These are phyloP conservation scores for Trapa incisa DNA, from an alignment of 345 rosid species.

Conservation along the genomic window DNA sequence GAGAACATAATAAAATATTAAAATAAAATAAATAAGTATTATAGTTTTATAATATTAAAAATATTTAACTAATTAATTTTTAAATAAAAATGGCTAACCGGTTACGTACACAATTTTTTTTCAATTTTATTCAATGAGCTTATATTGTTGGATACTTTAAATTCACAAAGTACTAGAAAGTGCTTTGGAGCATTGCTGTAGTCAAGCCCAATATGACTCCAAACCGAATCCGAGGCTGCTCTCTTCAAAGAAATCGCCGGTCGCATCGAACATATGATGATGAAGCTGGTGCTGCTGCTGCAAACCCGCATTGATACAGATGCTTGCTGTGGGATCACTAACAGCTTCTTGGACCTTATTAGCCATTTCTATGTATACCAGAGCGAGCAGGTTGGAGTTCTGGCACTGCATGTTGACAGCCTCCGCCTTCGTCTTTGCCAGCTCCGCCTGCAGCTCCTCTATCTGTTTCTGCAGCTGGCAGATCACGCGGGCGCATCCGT, in stretches of 20 bases:
- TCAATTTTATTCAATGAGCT: too few relatives aligned
- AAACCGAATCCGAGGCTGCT: slow-evolving; percentile 20
- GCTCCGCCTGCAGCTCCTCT: slow-evolving; percentile 39
- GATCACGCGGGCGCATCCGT: slow-evolving; percentile 59
- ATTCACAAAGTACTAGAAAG: too few relatives aligned
- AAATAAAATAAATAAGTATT: too few relatives aligned
- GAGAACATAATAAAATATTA: too few relatives aligned
- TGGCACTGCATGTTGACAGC: slow-evolving; percentile 39
- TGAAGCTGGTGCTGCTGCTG: not conserved
- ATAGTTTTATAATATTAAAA: too few relatives aligned
- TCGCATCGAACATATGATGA: slow-evolving; percentile 17
- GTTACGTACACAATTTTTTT: too few relatives aligned
- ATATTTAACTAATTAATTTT: too few relatives aligned
- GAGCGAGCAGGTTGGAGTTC: slow-evolving; percentile 27
- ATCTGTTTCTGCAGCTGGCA: slow-evolving; percentile 47
- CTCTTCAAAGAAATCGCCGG: slow-evolving; percentile 35
- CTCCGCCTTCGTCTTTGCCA: slow-evolving; percentile 55
- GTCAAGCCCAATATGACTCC: slow-evolving; percentile 45
- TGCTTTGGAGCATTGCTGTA: too few relatives aligned
- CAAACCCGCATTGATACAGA: not conserved
- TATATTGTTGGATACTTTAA: too few relatives aligned
- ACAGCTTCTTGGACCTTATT: slow-evolving; percentile 17
- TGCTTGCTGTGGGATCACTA: not conserved
- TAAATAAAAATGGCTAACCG: too few relatives aligned
- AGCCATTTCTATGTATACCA: slow-evolving; percentile 46